These are phyloP conservation scores for Aspergillus japonicus DNA, from an alignment of 2,329 filamentous ascomycete genomes.

Conservation along the genomic window DNA sequence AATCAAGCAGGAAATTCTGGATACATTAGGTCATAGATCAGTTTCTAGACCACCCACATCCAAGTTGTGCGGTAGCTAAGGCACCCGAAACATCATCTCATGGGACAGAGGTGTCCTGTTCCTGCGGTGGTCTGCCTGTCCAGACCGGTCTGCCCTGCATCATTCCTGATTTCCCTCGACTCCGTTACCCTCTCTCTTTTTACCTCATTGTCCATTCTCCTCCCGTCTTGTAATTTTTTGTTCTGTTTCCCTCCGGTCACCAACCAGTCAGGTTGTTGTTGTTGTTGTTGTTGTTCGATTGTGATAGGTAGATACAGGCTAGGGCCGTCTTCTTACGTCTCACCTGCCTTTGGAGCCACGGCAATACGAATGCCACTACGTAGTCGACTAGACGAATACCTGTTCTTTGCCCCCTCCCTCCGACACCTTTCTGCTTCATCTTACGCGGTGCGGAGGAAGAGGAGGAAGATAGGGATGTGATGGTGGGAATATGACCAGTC, in stretches of 20 bases:
- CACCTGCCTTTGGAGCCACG: conserved; percentile 9
- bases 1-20: neutral
- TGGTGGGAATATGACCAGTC: neutral
- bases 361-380: conserved; percentile 23
- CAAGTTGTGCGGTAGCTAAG: neutral
- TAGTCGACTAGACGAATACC: conserved; percentile 3
- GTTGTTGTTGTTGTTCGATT: neutral
- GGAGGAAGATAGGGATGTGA: neutral
- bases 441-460: neutral
- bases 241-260: neutral
- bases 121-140: neutral
- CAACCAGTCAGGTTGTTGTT: neutral
- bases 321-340: conserved; percentile 8
- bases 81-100: neutral
- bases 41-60: neutral
- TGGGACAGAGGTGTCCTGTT: neutral
- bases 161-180: neutral
- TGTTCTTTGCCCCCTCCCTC: neutral
- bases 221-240: neutral
- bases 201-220: neutral
- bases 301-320: conserved; percentile 12
- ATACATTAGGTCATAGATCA: neutral
- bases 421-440: neutral
- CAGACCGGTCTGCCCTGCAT: neutral
- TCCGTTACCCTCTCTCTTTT: neutral